Evolutionary conservation across 106 monocot species (phyloP).

Genomic region (Acorus calamus): DNA sequence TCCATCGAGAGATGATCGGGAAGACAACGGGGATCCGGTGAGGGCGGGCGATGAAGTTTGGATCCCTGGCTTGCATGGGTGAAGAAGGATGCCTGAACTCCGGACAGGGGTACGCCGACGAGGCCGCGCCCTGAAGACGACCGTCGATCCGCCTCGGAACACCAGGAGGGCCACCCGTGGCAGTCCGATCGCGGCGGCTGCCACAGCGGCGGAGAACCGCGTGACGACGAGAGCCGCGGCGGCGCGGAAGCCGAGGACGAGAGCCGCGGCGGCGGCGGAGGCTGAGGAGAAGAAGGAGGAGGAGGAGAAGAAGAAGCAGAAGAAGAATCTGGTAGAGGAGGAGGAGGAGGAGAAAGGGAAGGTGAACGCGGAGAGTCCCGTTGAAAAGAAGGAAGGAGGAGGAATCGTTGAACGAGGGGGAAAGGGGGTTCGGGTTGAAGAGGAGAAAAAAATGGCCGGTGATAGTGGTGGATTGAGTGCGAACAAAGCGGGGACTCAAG

Average conservation of each 20-base stretch:
- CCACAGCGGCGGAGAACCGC: too few relatives aligned
- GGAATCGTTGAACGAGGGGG: too few relatives aligned
- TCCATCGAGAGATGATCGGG: neutral
- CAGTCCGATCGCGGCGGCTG: too few relatives aligned
- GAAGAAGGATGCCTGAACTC: slow-evolving; percentile 31
- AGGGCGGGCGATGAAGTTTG: neutral
- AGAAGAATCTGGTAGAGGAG: neutral
- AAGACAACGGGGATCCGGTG: slow-evolving; percentile 18
- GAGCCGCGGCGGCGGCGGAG: slow-evolving; percentile 11
- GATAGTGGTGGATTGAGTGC: slow-evolving; percentile 31
- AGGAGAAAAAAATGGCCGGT: slow-evolving; percentile 11
- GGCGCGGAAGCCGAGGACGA: slow-evolving; percentile 11
- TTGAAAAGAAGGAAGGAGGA: neutral
- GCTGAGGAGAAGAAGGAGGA: slow-evolving; percentile 7
- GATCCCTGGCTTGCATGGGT: slow-evolving; percentile 20
- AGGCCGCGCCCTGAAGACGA: slow-evolving; percentile 6
- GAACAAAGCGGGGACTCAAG: slow-evolving; percentile 12
- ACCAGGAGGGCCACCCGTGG: too few relatives aligned
- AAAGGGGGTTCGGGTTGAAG: too few relatives aligned
- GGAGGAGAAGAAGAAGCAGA: slow-evolving; percentile 12
- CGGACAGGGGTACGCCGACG: slow-evolving; percentile 33
- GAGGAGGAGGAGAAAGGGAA: neutral
- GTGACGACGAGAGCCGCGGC: neutral
- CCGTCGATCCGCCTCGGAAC: too few relatives aligned
- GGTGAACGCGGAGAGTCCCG: neutral